Conservation (phyloP, 139 green algal species). For the Chloropicon primus region DNA sequence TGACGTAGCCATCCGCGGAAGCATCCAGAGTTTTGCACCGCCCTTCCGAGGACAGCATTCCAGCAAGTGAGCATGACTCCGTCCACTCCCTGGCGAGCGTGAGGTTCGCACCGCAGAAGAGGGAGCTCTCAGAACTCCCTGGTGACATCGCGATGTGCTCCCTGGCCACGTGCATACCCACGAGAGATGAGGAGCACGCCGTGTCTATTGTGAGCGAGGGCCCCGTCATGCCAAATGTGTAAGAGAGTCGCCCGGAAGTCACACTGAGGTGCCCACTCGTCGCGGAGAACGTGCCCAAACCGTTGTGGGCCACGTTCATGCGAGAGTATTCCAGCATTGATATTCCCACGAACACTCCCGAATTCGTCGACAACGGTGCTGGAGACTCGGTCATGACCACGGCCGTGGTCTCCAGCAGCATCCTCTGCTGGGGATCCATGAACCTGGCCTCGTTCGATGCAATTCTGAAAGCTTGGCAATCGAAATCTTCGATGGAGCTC, state of each 20-base stretch:
- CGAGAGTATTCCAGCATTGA: slow-evolving; percentile 54
- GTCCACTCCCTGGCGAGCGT: neutral
- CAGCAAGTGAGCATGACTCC: neutral
- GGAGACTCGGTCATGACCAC: neutral
- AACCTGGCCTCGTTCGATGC: neutral
- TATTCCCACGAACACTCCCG: slow-evolving; percentile 47
- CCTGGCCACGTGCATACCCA: slow-evolving; percentile 10
- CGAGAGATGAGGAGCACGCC: slow-evolving; percentile 14
- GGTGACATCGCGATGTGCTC: neutral
- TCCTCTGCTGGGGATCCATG: slow-evolving; percentile 61
- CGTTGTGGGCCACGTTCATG: slow-evolving; percentile 13
- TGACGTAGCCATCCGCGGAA: slow-evolving; percentile 16
- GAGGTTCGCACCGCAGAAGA: neutral
- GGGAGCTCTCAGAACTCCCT: neutral
- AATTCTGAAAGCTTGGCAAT: neutral
- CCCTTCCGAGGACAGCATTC: slow-evolving; percentile 13
- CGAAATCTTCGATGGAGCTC: neutral
- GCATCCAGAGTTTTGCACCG: slow-evolving; percentile 13
- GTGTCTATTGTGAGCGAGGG: slow-evolving; percentile 54
- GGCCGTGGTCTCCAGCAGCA: slow-evolving; percentile 44
- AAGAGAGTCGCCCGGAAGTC: slow-evolving; percentile 63
- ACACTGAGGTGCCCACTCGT: slow-evolving; percentile 28
- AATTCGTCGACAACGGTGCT: neutral
- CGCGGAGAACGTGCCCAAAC: slow-evolving; percentile 12
- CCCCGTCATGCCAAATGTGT: slow-evolving; percentile 55